A percentile compares a stretch with the other conserved stretches of the same genome.
Evolutionary conservation across 1,284 basidiomycete genomes (phyloP).

Genomic region (Jaminaea rosea): DNA sequence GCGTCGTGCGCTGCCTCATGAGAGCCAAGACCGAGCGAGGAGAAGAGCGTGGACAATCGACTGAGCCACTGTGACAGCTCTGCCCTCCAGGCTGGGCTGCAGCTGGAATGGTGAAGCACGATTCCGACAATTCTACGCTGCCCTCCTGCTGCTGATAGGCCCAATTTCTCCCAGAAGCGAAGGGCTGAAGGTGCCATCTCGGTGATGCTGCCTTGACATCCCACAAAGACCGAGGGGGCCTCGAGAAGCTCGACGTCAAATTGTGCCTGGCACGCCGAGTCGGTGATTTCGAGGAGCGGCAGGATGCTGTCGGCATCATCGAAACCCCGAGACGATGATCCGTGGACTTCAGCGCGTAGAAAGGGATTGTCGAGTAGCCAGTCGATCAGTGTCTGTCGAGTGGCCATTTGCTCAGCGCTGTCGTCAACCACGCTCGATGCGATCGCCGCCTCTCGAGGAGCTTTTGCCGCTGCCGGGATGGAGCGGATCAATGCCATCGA

Average conservation of each 20-base stretch:
- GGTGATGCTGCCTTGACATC: conserved; percentile 28
- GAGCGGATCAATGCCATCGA: not conserved
- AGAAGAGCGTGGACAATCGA: conserved; percentile 15
- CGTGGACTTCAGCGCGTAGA: too few relatives aligned
- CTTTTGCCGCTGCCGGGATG: too few relatives aligned
- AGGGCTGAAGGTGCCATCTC: conserved; percentile 23
- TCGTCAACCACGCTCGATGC: too few relatives aligned
- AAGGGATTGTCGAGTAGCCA: too few relatives aligned
- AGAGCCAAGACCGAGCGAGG: conserved; percentile 23
- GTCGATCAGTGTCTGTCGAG: too few relatives aligned
- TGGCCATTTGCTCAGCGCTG: too few relatives aligned
- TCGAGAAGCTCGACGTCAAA: conserved; percentile 22
- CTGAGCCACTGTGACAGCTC: conserved; percentile 26
- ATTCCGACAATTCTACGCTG: conserved; percentile 25
- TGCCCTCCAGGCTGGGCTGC: conserved; percentile 13
- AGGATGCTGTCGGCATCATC: too few relatives aligned
- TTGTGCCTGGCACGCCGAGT: too few relatives aligned
- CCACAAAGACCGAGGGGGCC: conserved; percentile 19
- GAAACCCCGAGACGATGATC: too few relatives aligned
- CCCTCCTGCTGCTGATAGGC: conserved; percentile 26
- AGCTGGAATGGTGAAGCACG: conserved; percentile 19
- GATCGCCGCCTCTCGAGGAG: too few relatives aligned
- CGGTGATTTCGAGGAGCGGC: too few relatives aligned
- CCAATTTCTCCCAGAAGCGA: conserved; percentile 38
- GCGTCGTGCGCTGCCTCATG: conserved; percentile 6